Evolutionary conservation across 192 early-diverging fungal species (phyloP).

Genomic region (Coemansia sp.): DNA sequence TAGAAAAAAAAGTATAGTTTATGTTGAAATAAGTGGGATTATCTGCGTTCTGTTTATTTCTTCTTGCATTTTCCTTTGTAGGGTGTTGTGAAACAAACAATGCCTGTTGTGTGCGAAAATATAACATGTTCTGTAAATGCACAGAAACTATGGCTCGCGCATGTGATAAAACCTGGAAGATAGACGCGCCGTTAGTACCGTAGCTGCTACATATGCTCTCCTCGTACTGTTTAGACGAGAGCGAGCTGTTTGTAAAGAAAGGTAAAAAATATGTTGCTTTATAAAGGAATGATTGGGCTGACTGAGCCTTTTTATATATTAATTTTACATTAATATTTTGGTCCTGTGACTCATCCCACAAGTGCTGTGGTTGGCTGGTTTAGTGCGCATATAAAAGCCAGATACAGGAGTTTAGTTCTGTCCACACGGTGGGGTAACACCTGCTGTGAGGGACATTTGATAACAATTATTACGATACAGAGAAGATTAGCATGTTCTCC

Average conservation of each 20-base stretch:
- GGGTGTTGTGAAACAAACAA: too few relatives aligned
- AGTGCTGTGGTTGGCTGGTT: neutral
- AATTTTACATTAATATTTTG: slow-evolving; percentile 1
- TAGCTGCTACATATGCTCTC: too few relatives aligned
- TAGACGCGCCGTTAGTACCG: too few relatives aligned
- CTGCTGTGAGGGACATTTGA: slow-evolving; percentile 46
- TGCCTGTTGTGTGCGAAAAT: neutral
- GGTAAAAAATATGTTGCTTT: too few relatives aligned
- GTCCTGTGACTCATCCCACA: slow-evolving; percentile 13
- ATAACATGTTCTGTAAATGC: neutral
- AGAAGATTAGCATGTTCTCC: slow-evolving; percentile 53
- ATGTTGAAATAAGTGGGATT: neutral
- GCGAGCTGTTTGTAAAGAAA: too few relatives aligned
- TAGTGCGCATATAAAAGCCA: slow-evolving; percentile 10
- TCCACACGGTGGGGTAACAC: slow-evolving; percentile 31
- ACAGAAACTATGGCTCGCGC: neutral
- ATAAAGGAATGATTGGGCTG: too few relatives aligned
- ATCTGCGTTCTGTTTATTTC: neutral
- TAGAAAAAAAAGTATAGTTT: neutral
- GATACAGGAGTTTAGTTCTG: neutral
- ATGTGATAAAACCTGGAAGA: too few relatives aligned
- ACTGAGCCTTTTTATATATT: too few relatives aligned
- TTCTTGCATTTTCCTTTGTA: too few relatives aligned
- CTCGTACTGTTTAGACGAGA: too few relatives aligned
- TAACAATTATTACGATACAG: slow-evolving; percentile 51